These are phyloP conservation scores for Nidularia pulvinata DNA, from an alignment of 768 basidiomycete genomes.

Conservation along the genomic window DNA sequence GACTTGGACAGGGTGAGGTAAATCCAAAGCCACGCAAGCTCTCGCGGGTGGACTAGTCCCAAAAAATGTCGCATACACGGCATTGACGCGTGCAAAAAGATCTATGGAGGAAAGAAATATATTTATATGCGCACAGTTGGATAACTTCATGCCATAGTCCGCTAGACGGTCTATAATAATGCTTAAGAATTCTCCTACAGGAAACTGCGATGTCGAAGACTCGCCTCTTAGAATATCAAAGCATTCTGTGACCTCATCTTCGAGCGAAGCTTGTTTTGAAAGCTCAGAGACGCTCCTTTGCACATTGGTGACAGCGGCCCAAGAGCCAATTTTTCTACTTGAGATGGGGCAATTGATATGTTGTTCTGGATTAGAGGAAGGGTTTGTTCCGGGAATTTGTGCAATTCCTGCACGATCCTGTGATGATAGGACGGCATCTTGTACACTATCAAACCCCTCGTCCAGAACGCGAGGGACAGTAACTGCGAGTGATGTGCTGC, in stretches of 20 bases:
- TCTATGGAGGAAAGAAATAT: constrained; percentile 83
- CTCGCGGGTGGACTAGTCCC: constrained; percentile 91
- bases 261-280: constrained; percentile 40
- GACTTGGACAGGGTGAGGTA: constrained; percentile 56
- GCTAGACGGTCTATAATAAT: constrained; percentile 47
- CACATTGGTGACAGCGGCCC: constrained; percentile 71
- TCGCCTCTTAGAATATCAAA: constrained; percentile 67
- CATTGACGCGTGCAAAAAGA: constrained; percentile 76
- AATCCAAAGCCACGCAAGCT: constrained; percentile 87
- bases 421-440: constrained; percentile 9
- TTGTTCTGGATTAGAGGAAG: no score
- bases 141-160: constrained; percentile 44
- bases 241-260: constrained; percentile 71
- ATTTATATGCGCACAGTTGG: constrained; percentile 75
- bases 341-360: neutral
- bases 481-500: constrained; percentile 10
- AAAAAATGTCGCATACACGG: constrained; percentile 79
- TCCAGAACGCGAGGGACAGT: constrained; percentile 56
- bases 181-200: neutral
- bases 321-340: constrained; percentile 41
- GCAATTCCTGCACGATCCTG: neutral
- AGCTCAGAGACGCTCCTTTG: constrained; percentile 15
- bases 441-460: constrained; percentile 28
- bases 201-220: constrained; percentile 3
- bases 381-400: no score